phyloP scores from a whole-genome alignment of 805 yeast species.

The Vanderwaltozyma tropicalis region DNA sequence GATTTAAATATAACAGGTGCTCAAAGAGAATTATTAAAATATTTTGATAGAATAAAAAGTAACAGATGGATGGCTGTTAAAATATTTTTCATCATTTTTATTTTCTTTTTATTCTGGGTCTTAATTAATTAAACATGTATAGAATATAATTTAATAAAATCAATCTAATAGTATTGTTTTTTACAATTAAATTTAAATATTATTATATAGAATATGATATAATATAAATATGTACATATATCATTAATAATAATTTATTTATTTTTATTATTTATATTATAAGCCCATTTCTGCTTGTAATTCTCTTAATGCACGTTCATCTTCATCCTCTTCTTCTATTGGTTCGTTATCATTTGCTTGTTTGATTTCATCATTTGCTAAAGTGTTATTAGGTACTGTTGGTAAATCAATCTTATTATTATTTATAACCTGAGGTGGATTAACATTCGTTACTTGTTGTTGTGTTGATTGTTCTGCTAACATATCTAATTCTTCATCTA shows the following conservation, averaged over 20 bases:
- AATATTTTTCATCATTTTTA: constrained; percentile 76
- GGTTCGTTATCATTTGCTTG: constrained; percentile 2
- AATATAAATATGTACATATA: constrained; percentile 1
- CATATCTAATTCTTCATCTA: constrained; percentile 86
- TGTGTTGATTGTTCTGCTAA: constrained; percentile 56
- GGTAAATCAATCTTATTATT: constrained; percentile 32
- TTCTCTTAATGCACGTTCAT: constrained; percentile 70
- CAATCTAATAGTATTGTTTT: too few species aligned
- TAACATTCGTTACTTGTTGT: constrained; percentile 33
- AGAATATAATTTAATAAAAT: too few species aligned
- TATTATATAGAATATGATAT: background rate
- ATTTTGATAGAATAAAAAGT: constrained; percentile 75
- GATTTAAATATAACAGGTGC: constrained; percentile 86
- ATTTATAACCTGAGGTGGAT: background rate
- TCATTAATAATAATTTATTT: background rate
- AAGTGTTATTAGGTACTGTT: constrained; percentile 33
- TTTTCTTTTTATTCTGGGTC: constrained; percentile 71
- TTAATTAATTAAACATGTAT: constrained; percentile 42
- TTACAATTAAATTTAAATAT: too few species aligned
- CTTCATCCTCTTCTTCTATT: constrained; percentile 61
- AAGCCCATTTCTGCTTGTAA: constrained; percentile 83
- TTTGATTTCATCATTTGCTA: constrained; percentile 5
- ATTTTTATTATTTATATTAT: constrained; percentile 21
- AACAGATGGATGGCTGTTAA: constrained; percentile 88
- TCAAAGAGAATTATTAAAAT: constrained; percentile 83